Evolutionary conservation across 441 rosid species (phyloP).

Genomic region (Lepidium campestre): DNA sequence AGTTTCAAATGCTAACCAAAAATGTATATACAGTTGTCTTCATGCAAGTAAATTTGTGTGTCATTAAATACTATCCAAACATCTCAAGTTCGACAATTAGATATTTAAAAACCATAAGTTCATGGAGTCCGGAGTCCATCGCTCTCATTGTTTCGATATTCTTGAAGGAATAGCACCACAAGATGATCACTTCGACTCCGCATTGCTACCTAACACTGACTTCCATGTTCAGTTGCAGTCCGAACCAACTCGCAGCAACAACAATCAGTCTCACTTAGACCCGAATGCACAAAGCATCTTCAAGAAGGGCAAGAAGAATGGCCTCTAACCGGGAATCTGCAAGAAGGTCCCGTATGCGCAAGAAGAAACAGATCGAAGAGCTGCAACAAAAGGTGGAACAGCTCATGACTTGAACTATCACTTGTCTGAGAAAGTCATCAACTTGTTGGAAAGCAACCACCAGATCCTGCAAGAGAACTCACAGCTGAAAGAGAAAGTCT

Average conservation of each 20-base stretch:
- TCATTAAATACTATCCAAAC: slow-evolving; percentile 14
- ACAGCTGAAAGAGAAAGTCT: slow-evolving; percentile 59
- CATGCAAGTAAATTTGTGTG: slow-evolving; percentile 14
- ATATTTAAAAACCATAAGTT: slow-evolving; percentile 6
- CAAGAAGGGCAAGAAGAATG: slow-evolving; percentile 56
- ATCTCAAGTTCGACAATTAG: background rate
- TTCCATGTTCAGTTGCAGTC: slow-evolving; percentile 34
- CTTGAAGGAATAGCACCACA: slow-evolving; percentile 25
- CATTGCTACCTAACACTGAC: slow-evolving; percentile 29
- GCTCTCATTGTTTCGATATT: slow-evolving; percentile 23
- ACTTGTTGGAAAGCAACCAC: slow-evolving; percentile 59
- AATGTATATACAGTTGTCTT: slow-evolving; percentile 7
- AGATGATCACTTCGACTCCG: slow-evolving; percentile 31
- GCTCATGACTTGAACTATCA: slow-evolving; percentile 52
- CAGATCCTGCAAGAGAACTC: slow-evolving; percentile 63
- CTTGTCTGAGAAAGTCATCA: slow-evolving; percentile 63
- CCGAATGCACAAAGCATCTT: slow-evolving; percentile 22
- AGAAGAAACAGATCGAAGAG: slow-evolving; percentile 73
- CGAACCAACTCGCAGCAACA: slow-evolving; percentile 27
- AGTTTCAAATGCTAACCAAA: background rate
- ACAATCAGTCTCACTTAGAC: slow-evolving; percentile 20
- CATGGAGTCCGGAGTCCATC: slow-evolving; percentile 20
- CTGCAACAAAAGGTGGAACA: slow-evolving; percentile 61
- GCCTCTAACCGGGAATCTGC: slow-evolving; percentile 78
- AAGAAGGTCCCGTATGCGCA: slow-evolving; percentile 64